phyloP scores from a whole-genome alignment of 1,284 basidiomycete species.

The Gomphus bonarii region DNA sequence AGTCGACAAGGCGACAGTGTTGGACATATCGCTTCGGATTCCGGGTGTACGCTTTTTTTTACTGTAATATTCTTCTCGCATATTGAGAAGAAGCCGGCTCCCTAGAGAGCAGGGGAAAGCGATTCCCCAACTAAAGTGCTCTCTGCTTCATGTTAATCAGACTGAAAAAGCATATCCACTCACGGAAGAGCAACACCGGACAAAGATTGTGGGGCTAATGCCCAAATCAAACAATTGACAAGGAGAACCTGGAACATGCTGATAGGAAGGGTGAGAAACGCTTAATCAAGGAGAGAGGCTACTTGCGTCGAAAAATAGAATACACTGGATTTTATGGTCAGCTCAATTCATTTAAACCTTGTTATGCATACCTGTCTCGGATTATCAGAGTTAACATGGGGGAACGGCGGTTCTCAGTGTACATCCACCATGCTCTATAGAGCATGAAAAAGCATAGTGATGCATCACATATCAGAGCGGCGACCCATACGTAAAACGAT shows the following conservation, averaged over 20 bases:
- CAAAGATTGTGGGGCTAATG: neutral
- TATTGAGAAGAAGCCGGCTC: conserved; percentile 7
- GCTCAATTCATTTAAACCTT: neutral
- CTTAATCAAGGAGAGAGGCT: neutral
- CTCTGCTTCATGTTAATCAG: conserved; percentile 8
- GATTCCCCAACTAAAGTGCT: neutral
- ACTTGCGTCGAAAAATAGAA: neutral
- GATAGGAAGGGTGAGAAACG: neutral
- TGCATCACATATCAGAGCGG: neutral
- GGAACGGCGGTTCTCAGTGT: neutral
- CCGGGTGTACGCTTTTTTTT: no score
- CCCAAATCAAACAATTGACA: neutral
- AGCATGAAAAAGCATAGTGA: neutral
- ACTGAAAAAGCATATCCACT: conserved; percentile 12
- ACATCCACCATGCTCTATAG: neutral
- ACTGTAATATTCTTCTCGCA: neutral
- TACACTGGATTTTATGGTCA: neutral
- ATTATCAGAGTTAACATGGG: neutral
- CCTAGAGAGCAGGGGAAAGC: conserved; percentile 13
- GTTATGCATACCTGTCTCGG: neutral
- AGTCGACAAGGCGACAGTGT: neutral
- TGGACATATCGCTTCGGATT: neutral
- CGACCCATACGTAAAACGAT: neutral
- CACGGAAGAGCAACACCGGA: neutral
- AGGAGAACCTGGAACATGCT: neutral